phyloP scores from a whole-genome alignment of 2,329 filamentous ascomycete genomes.

The Pyrenochaeta sp. region DNA sequence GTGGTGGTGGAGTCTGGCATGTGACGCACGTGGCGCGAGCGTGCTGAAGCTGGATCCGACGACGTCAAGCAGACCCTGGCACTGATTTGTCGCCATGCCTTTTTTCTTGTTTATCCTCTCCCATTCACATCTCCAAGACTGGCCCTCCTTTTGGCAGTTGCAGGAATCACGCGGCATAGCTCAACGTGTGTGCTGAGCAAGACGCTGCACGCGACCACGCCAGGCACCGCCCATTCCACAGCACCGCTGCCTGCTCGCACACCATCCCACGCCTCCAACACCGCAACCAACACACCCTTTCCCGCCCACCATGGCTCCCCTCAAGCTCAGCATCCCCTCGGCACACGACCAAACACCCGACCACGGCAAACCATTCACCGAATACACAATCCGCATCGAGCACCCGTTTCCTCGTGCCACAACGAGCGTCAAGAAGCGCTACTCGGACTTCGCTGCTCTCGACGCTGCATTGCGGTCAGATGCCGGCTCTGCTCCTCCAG shows the following conservation, averaged over 20 bases:
- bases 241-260: slow-evolving; percentile 3
- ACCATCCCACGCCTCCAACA: too few species aligned
- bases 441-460: slow-evolving; percentile 77
- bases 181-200: too few species aligned
- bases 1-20: too few species aligned
- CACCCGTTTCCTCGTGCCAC: slow-evolving; percentile 79
- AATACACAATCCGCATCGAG: slow-evolving; percentile 79
- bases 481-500: slow-evolving; percentile 70
- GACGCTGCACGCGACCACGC: slow-evolving; percentile 15
- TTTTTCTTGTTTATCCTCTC: not conserved
- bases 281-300: not conserved
- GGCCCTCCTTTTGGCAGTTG: not conserved
- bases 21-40: slow-evolving; percentile 26
- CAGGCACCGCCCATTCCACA: not conserved
- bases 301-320: slow-evolving; percentile 49
- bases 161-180: slow-evolving; percentile 1
- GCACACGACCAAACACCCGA: slow-evolving; percentile 61
- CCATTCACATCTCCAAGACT: not conserved
- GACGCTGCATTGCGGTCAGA: slow-evolving; percentile 68
- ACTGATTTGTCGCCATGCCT: not conserved
- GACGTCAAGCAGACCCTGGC: slow-evolving; percentile 15
- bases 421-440: slow-evolving; percentile 79
- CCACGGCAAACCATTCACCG: slow-evolving; percentile 69
- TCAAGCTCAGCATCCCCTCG: slow-evolving; percentile 56
- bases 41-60: slow-evolving; percentile 16